Base-by-base conservation (phyloP, 1,284 basidiomycete genomes). In the Phellinidium pouzarii region DNA sequence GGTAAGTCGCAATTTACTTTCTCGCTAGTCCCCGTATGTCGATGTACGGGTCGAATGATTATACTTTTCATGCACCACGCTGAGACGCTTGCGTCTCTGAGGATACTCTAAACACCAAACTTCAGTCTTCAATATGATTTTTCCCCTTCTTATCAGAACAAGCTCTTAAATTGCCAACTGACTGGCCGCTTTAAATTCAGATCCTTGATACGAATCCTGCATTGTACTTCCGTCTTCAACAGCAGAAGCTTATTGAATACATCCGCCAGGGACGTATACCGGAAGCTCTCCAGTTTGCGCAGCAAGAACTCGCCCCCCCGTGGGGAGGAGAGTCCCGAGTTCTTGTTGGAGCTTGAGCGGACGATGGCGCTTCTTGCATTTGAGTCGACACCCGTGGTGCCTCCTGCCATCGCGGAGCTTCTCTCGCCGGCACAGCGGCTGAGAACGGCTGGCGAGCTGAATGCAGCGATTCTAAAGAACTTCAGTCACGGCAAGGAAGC, bases 21-120 rank as follows among this genome's bases (percentile, higher is more conserved):
- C 59, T 37, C 52, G 55, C 54, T 19, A 12, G 29, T 53, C 43
- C 40, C 20, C 23, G 14, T n/a, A n/a, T 22, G 25, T 44, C 31
- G n/a, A n/a, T 8, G 37, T 17, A n/a, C 17, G 20, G 27, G 25
- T 46, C 64, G 75, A 66, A 88, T 70, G 91, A 94, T 94, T 92
- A 85, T 77, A 88, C 64, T 63, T 80, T 87, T 91, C 93, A 96
- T 97, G 94, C 94, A 98, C 94, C 94, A 97, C 94, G 88, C 94
- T 84, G 78, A 97, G 86, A 76, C 82, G 77, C 65, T 65, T 65
- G 68, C 76, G 82, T 78, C 80, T 72, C 68, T 88, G 88, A 85
- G 83, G 88, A 90, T 68, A 82, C 65, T 7, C 68, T 61, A 71
- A 70, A 79, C 69, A 78, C 74, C 76, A 80, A 84, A 84, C 84